Evolutionary conservation across 2,329 filamentous ascomycete species (phyloP), one percentile per base, ranked within the genome.

Genomic region (Paracorniculantispora psalliotae): DNA sequence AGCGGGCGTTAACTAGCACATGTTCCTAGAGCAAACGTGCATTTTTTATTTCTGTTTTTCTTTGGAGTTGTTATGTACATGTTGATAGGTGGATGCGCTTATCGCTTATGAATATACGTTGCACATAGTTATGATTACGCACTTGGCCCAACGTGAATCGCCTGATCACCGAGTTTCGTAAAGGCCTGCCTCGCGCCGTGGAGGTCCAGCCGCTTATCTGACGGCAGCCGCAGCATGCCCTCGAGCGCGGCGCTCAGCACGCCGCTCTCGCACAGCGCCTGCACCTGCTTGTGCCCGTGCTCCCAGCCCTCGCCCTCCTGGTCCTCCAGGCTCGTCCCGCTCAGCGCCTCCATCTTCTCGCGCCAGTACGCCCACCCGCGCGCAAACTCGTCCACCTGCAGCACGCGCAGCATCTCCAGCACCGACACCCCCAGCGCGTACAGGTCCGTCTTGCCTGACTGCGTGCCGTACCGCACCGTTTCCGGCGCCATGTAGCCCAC

Each of bases 1-100:
- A 66, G 64, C 64, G 63, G 64, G 64, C 64, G 64, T 66, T 63
- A 39, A 23, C 33, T 51, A 39, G 48, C 48, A 51, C n/a, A 6
- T 9, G 6, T 37, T n/a, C n/a, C n/a, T n/a, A n/a, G n/a, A n/a
- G n/a, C n/a, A n/a, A n/a, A n/a, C n/a, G n/a, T n/a, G n/a, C n/a
- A n/a, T n/a, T n/a, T n/a, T n/a, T n/a, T n/a, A n/a, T n/a, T n/a
- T n/a, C n/a, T n/a, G n/a, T n/a, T n/a, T n/a, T n/a, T n/a, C n/a
- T n/a, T n/a, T n/a, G n/a, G n/a, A n/a, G 46, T 26, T 39, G 19
- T 46, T 43, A 43, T 53, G 50, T 53, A 53, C n/a, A 41, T 53
- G 50, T n/a, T 37, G 37, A 37, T 53, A 35, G 49, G 35, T 25
- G 15, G 21, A 13, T 28, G n/a, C 4, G 39, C 23, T 30, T 9